Base-by-base conservation (phyloP, 208 protist genomes). In the Tritrichomonas foetus region DNA sequence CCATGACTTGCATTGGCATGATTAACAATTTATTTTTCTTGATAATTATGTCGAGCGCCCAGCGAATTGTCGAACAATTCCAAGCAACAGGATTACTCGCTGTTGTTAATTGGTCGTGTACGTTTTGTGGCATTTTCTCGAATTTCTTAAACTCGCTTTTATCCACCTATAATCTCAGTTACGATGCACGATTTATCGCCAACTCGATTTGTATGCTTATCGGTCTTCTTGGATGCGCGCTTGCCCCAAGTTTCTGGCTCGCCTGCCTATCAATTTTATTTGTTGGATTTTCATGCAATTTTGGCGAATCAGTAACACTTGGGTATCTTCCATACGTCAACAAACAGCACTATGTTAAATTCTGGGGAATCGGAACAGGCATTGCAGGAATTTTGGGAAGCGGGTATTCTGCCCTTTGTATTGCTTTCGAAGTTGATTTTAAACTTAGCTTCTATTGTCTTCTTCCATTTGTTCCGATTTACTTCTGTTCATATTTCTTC, bases 291-390 rank as follows among this genome's bases (percentile, higher is more conserved):
- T 89, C 78, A 39, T 89, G 47, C 20, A 89, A 89, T 57, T 57
- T 89, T 50, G 78, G 78, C 78, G 78, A 89, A 89, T 57, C 78
- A 53, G 47, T 89, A 3, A 57, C 27, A 39, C 27, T 89, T 1
- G 41, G 78, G 8, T 89, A 61, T 27, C 20, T 89, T 9, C 27
- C 47, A 3, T 89, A 89, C 39, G 39, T 57, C 33, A 53, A 39
- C 0, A 89, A 89, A 57, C 25, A 44, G 8, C 27, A 20, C 0
- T 20, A 47, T n/a, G 27, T 89, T 20, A 89, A 57, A 39, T 57
- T 57, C 41, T 89, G 78, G 78, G 78, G 78, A 55, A 61, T 57
- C 20, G 78, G 78, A 57, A 89, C 78, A 13, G 78, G 78, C 16
- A 27, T 27, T 39, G 78, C 78, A 30, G 78, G 78, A 39, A 57